phyloP scores from a whole-genome alignment of 192 early-diverging fungal species.

The Spizellomyces punctatus region DNA sequence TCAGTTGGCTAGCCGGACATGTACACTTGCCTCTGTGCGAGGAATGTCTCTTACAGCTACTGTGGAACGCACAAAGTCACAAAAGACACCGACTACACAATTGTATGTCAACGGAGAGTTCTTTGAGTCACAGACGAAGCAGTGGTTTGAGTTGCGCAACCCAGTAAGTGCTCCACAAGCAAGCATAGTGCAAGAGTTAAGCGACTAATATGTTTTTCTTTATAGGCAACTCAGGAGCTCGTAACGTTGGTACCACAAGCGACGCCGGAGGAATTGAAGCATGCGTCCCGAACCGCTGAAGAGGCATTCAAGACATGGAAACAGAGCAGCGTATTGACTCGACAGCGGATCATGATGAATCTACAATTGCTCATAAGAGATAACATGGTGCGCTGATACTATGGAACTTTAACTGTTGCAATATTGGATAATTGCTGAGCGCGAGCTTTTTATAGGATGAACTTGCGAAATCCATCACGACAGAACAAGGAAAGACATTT shows the following conservation, averaged over 20 bases:
- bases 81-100: constrained; percentile 32
- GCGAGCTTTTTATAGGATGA: constrained; percentile 47
- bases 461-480: constrained; percentile 79
- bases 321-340: constrained; percentile 77
- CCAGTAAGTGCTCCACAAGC: constrained; percentile 61
- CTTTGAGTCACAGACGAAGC: constrained; percentile 78
- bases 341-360: constrained; percentile 92
- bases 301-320: constrained; percentile 86
- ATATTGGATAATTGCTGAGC: not conserved
- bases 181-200: not conserved
- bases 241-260: constrained; percentile 85
- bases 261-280: constrained; percentile 80
- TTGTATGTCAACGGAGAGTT: constrained; percentile 93
- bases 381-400: constrained; percentile 48
- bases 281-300: constrained; percentile 70
- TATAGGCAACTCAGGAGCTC: constrained; percentile 86
- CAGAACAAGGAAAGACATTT: constrained; percentile 94
- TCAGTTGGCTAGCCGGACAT: too few species aligned
- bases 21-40: too few species aligned
- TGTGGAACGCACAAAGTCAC: not conserved
- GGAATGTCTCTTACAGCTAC: not conserved
- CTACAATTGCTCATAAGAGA: constrained; percentile 81
- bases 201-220: not conserved
- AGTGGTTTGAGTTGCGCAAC: constrained; percentile 89
- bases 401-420: constrained; percentile 1